Evolutionary conservation across 2,329 filamentous ascomycete species (phyloP).

Genomic region (Bipolaris sorokiniana): DNA sequence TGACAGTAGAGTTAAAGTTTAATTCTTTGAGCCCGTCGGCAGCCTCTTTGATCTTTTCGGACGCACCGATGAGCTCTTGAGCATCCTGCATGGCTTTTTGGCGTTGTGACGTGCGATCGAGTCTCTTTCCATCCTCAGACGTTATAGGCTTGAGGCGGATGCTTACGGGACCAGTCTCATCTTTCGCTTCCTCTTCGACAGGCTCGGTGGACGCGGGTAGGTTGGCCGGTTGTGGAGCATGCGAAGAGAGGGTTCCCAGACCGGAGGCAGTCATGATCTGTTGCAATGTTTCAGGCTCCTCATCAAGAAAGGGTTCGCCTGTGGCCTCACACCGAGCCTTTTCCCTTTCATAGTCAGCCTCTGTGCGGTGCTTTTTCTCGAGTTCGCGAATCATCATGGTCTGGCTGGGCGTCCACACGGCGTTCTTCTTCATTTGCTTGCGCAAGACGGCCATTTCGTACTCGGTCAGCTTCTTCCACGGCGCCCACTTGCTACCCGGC

Average conservation of each 20-base stretch:
- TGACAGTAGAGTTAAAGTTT: slow-evolving; percentile 31
- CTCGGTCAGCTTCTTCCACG: slow-evolving; percentile 69
- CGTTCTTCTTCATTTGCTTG: slow-evolving; percentile 92
- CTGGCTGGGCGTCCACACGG: slow-evolving; percentile 81
- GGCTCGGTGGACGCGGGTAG: slow-evolving; percentile 20
- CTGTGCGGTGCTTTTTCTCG: slow-evolving; percentile 68
- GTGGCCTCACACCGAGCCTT: slow-evolving; percentile 65
- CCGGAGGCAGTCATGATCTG: slow-evolving; percentile 30
- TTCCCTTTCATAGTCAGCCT: slow-evolving; percentile 58
- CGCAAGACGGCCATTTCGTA: slow-evolving; percentile 74
- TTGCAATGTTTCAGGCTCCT: slow-evolving; percentile 46
- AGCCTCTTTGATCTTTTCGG: slow-evolving; percentile 42
- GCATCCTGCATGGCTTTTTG: slow-evolving; percentile 56
- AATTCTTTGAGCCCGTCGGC: slow-evolving; percentile 46
- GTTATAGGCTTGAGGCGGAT: slow-evolving; percentile 80
- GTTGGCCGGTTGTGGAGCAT: slow-evolving; percentile 19
- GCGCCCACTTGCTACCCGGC: slow-evolving; percentile 65
- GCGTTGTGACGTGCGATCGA: slow-evolving; percentile 68
- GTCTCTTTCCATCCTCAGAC: slow-evolving; percentile 78
- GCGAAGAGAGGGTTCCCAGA: slow-evolving; percentile 21
- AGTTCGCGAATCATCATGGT: slow-evolving; percentile 85
- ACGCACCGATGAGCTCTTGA: slow-evolving; percentile 46
- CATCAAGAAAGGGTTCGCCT: slow-evolving; percentile 69
- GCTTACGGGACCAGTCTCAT: slow-evolving; percentile 71
- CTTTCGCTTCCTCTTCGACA: slow-evolving; percentile 44